These are phyloP conservation scores for Ajuga chamaepitys DNA, from an alignment of 257 asterid species.

Conservation along the genomic window DNA sequence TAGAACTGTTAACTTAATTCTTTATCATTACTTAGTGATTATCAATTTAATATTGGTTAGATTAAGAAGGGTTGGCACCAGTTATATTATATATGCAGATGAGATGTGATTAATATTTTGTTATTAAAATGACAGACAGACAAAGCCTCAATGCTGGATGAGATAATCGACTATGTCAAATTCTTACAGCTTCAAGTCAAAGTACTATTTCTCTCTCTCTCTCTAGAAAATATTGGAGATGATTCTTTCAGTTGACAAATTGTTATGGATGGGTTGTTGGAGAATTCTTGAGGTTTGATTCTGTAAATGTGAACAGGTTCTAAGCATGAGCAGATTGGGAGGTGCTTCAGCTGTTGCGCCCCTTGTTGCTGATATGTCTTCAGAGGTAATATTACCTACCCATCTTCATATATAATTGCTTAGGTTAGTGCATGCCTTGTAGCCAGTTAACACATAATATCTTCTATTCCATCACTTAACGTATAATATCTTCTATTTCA, in stretches of 20 bases:
- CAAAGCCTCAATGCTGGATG: slow-evolving; percentile 96
- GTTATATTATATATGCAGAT: slow-evolving; percentile 5
- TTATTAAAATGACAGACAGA: slow-evolving; percentile 77
- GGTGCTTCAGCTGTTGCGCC: slow-evolving; percentile 87
- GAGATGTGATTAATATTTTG: slow-evolving; percentile 15
- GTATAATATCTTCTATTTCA: no score
- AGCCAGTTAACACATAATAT: no score
- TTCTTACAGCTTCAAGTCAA: slow-evolving; percentile 98
- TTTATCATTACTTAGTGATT: not conserved
- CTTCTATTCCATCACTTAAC: no score
- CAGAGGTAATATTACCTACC: slow-evolving; percentile 63
- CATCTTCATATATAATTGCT: no score
- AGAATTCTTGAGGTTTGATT: slow-evolving; percentile 1
- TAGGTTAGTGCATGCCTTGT: no score
- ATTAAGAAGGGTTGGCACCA: not conserved
- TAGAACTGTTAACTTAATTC: not conserved
- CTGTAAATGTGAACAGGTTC: slow-evolving; percentile 43
- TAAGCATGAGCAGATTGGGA: slow-evolving; percentile 91
- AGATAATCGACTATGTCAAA: slow-evolving; percentile 94
- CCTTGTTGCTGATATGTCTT: slow-evolving; percentile 53
- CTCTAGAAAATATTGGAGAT: slow-evolving; percentile 6
- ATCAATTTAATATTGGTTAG: not conserved
- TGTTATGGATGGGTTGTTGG: slow-evolving; percentile 21
- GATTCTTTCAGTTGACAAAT: slow-evolving; percentile 30
- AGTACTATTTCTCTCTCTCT: slow-evolving; percentile 29